phyloP scores from a whole-genome alignment of 257 asterid species.

The Solanum peruvianum region DNA sequence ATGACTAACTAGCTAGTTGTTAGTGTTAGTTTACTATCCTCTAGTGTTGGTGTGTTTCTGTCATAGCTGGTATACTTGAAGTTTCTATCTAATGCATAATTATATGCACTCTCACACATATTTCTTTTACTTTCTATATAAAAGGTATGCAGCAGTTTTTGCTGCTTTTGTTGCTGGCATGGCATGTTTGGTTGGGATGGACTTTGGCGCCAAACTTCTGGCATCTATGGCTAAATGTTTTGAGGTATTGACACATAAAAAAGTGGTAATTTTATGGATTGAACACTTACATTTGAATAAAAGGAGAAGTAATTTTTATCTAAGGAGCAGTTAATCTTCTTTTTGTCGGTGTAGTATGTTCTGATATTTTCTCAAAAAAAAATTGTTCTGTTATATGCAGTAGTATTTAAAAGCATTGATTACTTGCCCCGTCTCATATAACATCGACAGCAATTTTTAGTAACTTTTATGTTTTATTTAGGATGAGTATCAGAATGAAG shows the following conservation, averaged over 20 bases:
- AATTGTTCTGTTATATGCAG: neutral
- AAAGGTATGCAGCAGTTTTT: slow-evolving; percentile 87
- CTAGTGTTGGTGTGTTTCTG: neutral
- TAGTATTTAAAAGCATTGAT: neutral
- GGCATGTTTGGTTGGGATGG: slow-evolving; percentile 83
- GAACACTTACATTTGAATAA: neutral
- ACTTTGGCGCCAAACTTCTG: slow-evolving; percentile 90
- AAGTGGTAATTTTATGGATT: neutral
- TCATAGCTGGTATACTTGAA: neutral
- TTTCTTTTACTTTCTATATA: neutral
- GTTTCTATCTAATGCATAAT: neutral
- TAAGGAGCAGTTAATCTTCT: neutral
- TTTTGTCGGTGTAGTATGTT: neutral
- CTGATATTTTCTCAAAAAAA: neutral
- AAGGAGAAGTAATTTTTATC: neutral
- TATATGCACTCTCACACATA: neutral
- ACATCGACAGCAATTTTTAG: neutral
- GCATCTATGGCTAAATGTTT: slow-evolving; percentile 66
- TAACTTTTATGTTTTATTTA: slow-evolving; percentile 23
- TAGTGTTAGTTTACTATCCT: neutral
- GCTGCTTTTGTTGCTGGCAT: slow-evolving; percentile 93
- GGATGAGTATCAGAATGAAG: slow-evolving; percentile 87
- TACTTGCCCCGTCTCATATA: neutral
- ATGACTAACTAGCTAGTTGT: neutral
- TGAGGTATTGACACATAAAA: slow-evolving; percentile 45